Evolutionary conservation across 257 asterid genomes (phyloP).

Genomic region (Perilla frutescens): DNA sequence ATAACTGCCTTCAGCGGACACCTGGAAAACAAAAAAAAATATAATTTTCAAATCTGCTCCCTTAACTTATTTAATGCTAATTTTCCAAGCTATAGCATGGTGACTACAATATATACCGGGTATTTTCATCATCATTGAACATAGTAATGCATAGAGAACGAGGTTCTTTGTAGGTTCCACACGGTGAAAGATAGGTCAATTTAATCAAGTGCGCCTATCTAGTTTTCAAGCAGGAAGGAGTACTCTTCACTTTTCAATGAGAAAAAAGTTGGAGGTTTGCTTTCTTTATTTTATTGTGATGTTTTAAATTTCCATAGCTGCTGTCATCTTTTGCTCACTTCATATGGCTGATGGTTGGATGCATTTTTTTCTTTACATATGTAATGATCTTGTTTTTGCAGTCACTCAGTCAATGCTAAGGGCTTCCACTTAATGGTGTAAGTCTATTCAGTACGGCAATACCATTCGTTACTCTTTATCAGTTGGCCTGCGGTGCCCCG

Average conservation of each 20-base stretch:
- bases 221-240: slow-evolving; percentile 1
- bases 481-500: background rate
- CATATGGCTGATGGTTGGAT: background rate
- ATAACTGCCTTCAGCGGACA: slow-evolving; percentile 5
- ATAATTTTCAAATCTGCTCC: slow-evolving; percentile 22
- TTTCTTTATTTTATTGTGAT: slow-evolving; percentile 2
- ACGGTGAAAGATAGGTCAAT: slow-evolving; percentile 9
- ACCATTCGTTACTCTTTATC: background rate
- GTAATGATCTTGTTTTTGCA: slow-evolving; percentile 12
- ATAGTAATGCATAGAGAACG: background rate
- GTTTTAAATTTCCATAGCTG: slow-evolving; percentile 2
- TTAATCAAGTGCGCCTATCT: slow-evolving; percentile 4
- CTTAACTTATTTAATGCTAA: slow-evolving; percentile 29
- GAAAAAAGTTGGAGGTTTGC: slow-evolving; percentile 9
- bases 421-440: background rate
- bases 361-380: background rate
- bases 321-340: slow-evolving; percentile 1
- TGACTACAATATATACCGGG: slow-evolving; percentile 23
- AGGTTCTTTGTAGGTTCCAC: slow-evolving; percentile 10
- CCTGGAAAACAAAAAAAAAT: slow-evolving; percentile 7
- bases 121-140: background rate
- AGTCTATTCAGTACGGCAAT: background rate
- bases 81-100: slow-evolving; percentile 35
- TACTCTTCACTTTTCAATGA: background rate
- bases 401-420: background rate